Conservation (phyloP, 805 yeast species). For the Zygoascus ofunaensis region DNA sequence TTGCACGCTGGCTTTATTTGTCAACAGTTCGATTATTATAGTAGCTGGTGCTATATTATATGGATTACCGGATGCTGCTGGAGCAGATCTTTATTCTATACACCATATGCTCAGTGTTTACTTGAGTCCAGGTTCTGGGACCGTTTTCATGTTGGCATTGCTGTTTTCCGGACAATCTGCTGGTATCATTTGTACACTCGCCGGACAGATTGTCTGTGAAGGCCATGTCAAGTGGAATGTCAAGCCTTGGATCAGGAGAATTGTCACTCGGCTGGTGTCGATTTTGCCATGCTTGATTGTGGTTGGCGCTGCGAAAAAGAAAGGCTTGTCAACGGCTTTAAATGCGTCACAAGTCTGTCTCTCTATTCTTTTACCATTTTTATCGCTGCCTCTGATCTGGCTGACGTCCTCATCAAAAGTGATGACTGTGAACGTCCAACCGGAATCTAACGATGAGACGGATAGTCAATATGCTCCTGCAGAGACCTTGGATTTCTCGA, state of each 20-base stretch:
- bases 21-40: constrained; percentile 73
- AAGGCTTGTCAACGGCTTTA: constrained; percentile 62
- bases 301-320: constrained; percentile 60
- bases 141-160: constrained; percentile 75
- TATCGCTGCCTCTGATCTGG: constrained; percentile 76
- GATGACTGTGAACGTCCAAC: constrained; percentile 38
- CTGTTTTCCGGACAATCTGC: constrained; percentile 41
- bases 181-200: not conserved
- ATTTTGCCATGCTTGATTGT: constrained; percentile 74
- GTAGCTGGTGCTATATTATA: constrained; percentile 74
- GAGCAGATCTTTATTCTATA: constrained; percentile 77
- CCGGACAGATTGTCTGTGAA: constrained; percentile 88
- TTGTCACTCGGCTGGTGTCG: constrained; percentile 68
- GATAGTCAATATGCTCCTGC: constrained; percentile 3
- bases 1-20: constrained; percentile 74
- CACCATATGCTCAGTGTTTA: constrained; percentile 51
- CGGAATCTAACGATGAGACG: not conserved
- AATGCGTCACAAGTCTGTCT: constrained; percentile 82
- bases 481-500: constrained; percentile 27
- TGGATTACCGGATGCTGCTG: constrained; percentile 55
- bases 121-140: constrained; percentile 71
- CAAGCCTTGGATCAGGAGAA: constrained; percentile 70
- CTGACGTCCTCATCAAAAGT: constrained; percentile 62
- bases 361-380: constrained; percentile 72
- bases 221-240: constrained; percentile 80